Conservation (phyloP, 202 grass and related monocot genomes). For the Cymbopogon flexuosus region DNA sequence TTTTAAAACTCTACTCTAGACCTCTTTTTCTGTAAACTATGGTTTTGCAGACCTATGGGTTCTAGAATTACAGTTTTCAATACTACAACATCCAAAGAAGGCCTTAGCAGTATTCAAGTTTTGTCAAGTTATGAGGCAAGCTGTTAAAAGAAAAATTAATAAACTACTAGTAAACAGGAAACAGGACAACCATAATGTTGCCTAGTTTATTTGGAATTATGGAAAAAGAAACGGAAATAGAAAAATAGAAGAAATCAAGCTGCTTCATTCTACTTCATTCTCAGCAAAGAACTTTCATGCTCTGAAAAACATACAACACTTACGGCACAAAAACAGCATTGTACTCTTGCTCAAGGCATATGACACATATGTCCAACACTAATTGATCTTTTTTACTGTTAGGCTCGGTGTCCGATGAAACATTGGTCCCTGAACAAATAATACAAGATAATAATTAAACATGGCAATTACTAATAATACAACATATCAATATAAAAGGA, state of each 20-base stretch:
- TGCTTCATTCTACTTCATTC: background rate
- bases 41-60: background rate
- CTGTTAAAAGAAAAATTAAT: background rate
- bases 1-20: background rate
- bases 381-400: slow-evolving; percentile 64
- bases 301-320: slow-evolving; percentile 39
- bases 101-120: background rate
- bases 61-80: background rate
- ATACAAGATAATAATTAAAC: slow-evolving; percentile 20
- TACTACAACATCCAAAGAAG: background rate
- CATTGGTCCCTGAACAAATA: slow-evolving; percentile 48
- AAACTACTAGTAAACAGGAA: background rate
- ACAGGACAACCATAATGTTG: background rate
- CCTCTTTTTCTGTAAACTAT: background rate
- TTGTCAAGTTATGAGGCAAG: background rate
- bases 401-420: slow-evolving; percentile 36
- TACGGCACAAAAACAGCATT: slow-evolving; percentile 99
- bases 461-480: background rate
- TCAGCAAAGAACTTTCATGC: slow-evolving; percentile 16
- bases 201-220: background rate
- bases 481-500: slow-evolving; percentile 23
- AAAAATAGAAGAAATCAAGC: background rate
- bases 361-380: slow-evolving; percentile 84
- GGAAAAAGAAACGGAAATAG: background rate
- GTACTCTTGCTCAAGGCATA: slow-evolving; percentile 99